Base-by-base conservation (phyloP, 139 green algal species). In the Prasinococcaceae sp. region DNA sequence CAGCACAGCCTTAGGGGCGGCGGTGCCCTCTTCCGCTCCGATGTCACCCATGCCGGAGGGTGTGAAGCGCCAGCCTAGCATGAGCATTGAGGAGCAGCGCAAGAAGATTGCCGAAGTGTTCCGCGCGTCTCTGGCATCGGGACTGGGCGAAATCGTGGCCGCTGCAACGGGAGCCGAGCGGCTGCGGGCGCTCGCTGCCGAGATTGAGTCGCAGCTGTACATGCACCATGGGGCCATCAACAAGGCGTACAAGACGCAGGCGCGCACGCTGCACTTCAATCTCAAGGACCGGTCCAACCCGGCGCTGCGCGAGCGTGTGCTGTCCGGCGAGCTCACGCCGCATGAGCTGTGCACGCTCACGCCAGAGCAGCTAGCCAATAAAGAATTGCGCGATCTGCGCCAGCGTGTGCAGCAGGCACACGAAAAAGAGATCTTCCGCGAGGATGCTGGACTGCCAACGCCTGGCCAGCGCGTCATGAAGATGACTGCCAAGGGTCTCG, bases 401-500 rank as follows among this genome's bases (percentile, higher is more conserved):
- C 32, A 47, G 40, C 25, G 10, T 4, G 14, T 46, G 44, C 27
- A 32, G 44, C 27, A 48, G 20, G 55, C 30, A 25, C 24, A 33
- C 19, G 27, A 38, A 14, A 47, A 44, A 44, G 44, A 56, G 44
- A 8, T 63, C 20, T 26, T 45, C 14, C 32, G n/a, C 8, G 55
- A 47, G 8, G 55, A 63, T 22, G 10, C 8, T 10, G 32, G 10
- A 10, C 9, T 38, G 32, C 17, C 25, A 3, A 49, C 32, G 16
- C 23, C 24, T 16, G 8, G 22, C 12, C 25, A 46, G 29, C 30
- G 32, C 3, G 19, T 58, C 4, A 44, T 63, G 20, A 63, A 63
- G 55, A 63, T 56, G 40, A 63, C 55, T 2, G 44, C 48, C 28
- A 63, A 63, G 55, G 55, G 55, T 26, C 44, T 56, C 44, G 55